Percentiles rank a stretch among this genome's conserved stretches.
phyloP scores from a whole-genome alignment of 441 rosid species.

The Pelargonium australe region DNA sequence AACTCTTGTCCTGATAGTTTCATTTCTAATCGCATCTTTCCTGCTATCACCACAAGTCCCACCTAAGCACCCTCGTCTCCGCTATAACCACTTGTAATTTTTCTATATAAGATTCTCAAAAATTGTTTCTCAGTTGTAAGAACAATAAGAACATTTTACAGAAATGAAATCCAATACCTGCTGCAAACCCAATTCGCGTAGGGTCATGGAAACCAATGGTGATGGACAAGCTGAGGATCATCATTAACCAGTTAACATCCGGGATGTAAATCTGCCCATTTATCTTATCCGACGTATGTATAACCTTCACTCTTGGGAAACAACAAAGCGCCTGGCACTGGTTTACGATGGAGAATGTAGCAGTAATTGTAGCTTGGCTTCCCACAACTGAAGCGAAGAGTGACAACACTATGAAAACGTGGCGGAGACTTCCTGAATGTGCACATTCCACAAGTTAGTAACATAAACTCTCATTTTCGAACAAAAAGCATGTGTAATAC shows the following conservation, averaged over 20 bases:
- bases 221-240: constrained; percentile 51
- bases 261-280: constrained; percentile 64
- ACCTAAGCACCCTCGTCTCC: too few relatives aligned
- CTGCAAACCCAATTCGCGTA: constrained; percentile 38
- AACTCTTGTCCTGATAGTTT: too few relatives aligned
- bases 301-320: constrained; percentile 54
- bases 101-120: too few relatives aligned
- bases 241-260: constrained; percentile 53
- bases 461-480: constrained; percentile 1
- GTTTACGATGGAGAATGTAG: constrained; percentile 61
- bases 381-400: constrained; percentile 54
- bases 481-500: not conserved
- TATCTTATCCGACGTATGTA: constrained; percentile 51
- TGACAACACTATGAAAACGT: constrained; percentile 36
- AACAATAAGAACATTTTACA: not conserved
- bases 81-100: too few relatives aligned
- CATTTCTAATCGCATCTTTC: too few relatives aligned
- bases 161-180: constrained; percentile 30
- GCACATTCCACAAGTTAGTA: constrained; percentile 17
- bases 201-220: constrained; percentile 43
- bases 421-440: constrained; percentile 36
- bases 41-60: too few relatives aligned
- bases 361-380: constrained; percentile 71
- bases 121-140: not conserved
- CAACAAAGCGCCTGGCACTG: constrained; percentile 61